phyloP scores from a whole-genome alignment of 2,329 filamentous ascomycete genomes.

The Fusarium sp. region DNA sequence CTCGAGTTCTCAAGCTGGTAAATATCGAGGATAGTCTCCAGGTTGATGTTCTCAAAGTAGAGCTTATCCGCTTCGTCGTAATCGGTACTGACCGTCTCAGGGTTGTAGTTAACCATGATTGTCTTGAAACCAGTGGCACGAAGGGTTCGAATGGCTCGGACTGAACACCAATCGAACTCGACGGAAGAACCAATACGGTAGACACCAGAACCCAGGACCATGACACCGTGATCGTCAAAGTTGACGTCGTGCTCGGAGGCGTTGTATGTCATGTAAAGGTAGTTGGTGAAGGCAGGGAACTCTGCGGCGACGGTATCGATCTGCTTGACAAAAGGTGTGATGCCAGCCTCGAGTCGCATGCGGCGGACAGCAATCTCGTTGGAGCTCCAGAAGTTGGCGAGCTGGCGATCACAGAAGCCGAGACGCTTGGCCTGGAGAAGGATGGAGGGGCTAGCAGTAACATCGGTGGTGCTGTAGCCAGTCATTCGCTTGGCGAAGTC shows the following conservation, averaged over 20 bases:
- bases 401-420: constrained; percentile 92
- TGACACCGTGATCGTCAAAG: constrained; percentile 91
- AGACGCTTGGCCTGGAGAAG: constrained; percentile 90
- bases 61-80: constrained; percentile 94
- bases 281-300: constrained; percentile 95
- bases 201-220: constrained; percentile 96
- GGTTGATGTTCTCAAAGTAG: constrained; percentile 95
- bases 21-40: constrained; percentile 92
- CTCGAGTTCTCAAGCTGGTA: constrained; percentile 87
- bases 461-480: constrained; percentile 73
- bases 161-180: constrained; percentile 99
- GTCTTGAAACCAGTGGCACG: constrained; percentile 89
- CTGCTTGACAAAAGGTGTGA: constrained; percentile 93
- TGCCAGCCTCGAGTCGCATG: constrained; percentile 84
- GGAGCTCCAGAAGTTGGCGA: constrained; percentile 93
- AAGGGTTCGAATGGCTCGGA: constrained; percentile 91
- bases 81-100: constrained; percentile 89
- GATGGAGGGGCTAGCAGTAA: constrained; percentile 72
- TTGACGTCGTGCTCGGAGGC: constrained; percentile 84
- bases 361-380: constrained; percentile 92
- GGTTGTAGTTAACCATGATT: constrained; percentile 95
- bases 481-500: constrained; percentile 87
- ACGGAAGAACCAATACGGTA: constrained; percentile 98
- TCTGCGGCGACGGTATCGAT: constrained; percentile 98
- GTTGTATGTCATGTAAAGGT: constrained; percentile 96